A percentile compares a stretch with the other conserved stretches of the same genome.
phyloP scores from a whole-genome alignment of 1,284 basidiomycete genomes.

The Fomitopsis pinicola region DNA sequence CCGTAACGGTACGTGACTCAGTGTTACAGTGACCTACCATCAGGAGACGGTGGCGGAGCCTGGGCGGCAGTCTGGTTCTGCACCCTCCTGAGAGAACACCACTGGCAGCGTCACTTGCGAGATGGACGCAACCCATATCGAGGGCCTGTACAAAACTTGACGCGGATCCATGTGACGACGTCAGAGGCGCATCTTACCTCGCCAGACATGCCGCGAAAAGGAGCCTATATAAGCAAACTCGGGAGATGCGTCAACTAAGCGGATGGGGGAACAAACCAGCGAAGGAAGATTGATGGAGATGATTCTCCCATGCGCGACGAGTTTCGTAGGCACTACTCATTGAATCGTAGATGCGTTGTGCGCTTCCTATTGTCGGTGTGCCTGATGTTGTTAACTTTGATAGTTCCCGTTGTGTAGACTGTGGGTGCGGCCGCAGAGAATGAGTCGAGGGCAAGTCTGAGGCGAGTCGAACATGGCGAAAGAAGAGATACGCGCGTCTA shows the following conservation, averaged over 20 bases:
- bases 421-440: background rate
- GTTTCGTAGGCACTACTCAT: too few species aligned
- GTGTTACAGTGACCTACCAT: background rate
- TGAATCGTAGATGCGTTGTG: too few species aligned
- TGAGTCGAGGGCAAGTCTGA: background rate
- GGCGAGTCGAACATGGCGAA: background rate
- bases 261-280: background rate
- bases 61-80: background rate
- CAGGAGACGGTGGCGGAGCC: background rate
- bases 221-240: background rate
- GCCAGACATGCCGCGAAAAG: background rate
- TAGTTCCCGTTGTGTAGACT: background rate
- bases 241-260: background rate
- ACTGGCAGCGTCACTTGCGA: background rate
- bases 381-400: background rate
- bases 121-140: background rate
- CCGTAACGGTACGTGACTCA: background rate
- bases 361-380: too few species aligned
- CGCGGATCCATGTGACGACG: constrained; percentile 3
- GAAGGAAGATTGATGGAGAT: background rate
- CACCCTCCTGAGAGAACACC: background rate
- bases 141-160: background rate
- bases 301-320: too few species aligned
- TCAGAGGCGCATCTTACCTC: background rate
- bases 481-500: background rate